Percentiles rank a stretch among this genome's conserved stretches.
These are phyloP conservation scores for Chaetomidium leptoderma DNA, from an alignment of 495 filamentous ascomycete species.

Conservation along the genomic window DNA sequence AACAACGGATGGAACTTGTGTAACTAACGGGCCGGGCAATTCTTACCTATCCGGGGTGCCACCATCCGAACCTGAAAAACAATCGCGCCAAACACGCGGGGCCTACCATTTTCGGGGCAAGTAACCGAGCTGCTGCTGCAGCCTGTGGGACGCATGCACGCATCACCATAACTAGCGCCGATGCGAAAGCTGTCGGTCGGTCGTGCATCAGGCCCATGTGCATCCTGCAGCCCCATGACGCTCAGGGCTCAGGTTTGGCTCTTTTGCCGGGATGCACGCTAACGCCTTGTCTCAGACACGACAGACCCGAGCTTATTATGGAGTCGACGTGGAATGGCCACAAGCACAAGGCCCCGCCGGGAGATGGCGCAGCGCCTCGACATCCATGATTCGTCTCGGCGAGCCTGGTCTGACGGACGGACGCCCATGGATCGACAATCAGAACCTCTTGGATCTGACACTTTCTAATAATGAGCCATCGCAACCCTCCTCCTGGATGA, in stretches of 20 bases:
- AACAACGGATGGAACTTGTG: too few species aligned
- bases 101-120: not conserved
- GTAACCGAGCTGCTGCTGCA: not conserved
- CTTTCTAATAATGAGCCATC: not conserved
- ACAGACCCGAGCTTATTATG: not conserved
- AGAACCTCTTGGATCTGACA: not conserved
- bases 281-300: conserved; percentile 6
- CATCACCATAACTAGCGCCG: not conserved
- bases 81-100: not conserved
- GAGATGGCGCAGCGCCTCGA: too few species aligned
- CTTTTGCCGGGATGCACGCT: not conserved
- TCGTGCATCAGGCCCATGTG: conserved; percentile 1
- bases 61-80: not conserved
- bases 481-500: not conserved
- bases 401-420: too few species aligned
- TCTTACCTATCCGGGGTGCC: not conserved
- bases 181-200: conserved; percentile 3
- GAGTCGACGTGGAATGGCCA: too few species aligned
- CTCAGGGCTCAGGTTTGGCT: not conserved
- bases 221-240: not conserved
- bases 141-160: conserved; percentile 4
- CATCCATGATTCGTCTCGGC: too few species aligned
- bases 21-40: not conserved
- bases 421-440: too few species aligned
- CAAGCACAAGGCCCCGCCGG: too few species aligned